Base-by-base conservation (phyloP, 257 asterid genomes). In the Gentiana dahurica region DNA sequence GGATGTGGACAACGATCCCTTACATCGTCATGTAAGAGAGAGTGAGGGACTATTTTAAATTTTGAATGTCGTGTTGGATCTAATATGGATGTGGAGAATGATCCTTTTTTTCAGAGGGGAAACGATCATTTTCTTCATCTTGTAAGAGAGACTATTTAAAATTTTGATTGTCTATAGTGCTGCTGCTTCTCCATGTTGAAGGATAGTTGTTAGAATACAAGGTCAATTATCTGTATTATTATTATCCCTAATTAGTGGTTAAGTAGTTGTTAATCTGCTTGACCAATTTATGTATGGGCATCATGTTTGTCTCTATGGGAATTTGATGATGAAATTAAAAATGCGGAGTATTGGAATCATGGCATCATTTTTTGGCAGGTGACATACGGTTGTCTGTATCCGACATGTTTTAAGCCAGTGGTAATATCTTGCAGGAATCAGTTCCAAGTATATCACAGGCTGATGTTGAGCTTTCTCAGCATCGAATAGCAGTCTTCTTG, bases 1-100 rank as follows among this genome's bases (percentile, higher is more conserved):
- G 94, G 90, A 85, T 58, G 85, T 85, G 4, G 94, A 85, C 56
- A 76, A 66, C 54, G 87, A 75, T 74, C 70, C 68, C 39, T 72
- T 77, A 62, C 84, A 57, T 51, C 71, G 60, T 43, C 73, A 53
- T 82, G 94, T 85, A 72, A 55, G 83, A 48, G 49, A 52, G 24
- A 24, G 24, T 24, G 24, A 24, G 24, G 24, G 67, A 36, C 36
- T n/a, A 8, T 33, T 13, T 64, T 46, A 55, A 33, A n/a, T 24
- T 36, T 50, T 39, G 34, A 51, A 9, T 8, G 32, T 8, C 13
- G 24, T 58, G 80, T 67, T 57, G 66, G 81, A 71, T 71, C 86
- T 58, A 24, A 24, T 24, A 85, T 85, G 94, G 90, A 85, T 58
- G 85, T 85, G 4, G 94, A 85, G 55, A 76, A 66, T 56, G 87